Percentiles rank a stretch among this genome's conserved stretches.
Conservation (phyloP, 495 filamentous ascomycete species). For the Evernia prunastri region DNA sequence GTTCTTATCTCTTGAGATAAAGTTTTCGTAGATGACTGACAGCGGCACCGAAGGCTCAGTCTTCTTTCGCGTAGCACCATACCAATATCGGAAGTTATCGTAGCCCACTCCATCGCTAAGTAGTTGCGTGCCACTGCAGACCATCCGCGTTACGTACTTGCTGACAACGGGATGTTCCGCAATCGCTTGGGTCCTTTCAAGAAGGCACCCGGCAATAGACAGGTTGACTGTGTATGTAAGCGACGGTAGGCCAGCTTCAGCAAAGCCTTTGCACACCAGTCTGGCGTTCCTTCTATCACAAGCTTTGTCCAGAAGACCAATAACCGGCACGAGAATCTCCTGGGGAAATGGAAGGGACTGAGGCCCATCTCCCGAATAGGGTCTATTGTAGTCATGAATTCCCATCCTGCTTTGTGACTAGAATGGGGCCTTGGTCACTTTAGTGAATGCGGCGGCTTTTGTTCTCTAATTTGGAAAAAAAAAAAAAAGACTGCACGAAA, state of each 20-base stretch:
- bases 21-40: not conserved
- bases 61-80: not conserved
- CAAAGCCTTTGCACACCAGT: constrained; percentile 1
- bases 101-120: not conserved
- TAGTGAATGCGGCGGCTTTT: not conserved
- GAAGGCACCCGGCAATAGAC: not conserved
- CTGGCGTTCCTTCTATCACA: not conserved
- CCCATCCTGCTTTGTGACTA: not conserved
- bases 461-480: not conserved
- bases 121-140: constrained; percentile 4
- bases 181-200: not conserved
- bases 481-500: not conserved
- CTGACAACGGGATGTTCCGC: not conserved
- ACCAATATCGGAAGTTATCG: not conserved
- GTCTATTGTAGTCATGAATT: not conserved
- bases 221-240: not conserved
- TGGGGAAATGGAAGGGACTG: not conserved
- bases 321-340: not conserved
- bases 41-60: not conserved
- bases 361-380: not conserved
- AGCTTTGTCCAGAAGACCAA: constrained; percentile 2
- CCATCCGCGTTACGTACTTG: not conserved
- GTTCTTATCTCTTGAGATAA: not conserved
- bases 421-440: not conserved
- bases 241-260: constrained; percentile 1